Percentiles rank a stretch among this genome's conserved stretches.
These are phyloP conservation scores for Stachybotrys elegans DNA, from an alignment of 2,329 filamentous ascomycete species.

Conservation along the genomic window DNA sequence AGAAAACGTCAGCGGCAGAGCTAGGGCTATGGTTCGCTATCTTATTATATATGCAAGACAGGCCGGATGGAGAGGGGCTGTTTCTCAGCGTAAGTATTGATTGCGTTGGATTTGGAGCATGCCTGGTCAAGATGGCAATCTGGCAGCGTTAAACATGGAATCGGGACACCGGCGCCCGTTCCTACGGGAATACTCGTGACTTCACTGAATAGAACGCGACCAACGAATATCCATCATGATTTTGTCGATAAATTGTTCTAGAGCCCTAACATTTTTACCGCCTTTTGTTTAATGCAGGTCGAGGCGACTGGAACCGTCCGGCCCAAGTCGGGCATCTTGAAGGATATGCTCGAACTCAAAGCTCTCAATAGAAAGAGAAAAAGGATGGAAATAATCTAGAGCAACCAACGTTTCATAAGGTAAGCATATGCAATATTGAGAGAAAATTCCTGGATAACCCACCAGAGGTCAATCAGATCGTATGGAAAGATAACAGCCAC, in stretches of 20 bases:
- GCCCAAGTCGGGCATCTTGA: neutral
- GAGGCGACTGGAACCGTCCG: slow-evolving; percentile 1
- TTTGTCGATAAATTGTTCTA: slow-evolving; percentile 1
- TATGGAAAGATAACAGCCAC: neutral
- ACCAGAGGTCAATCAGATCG: slow-evolving; percentile 1
- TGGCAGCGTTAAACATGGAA: neutral
- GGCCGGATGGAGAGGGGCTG: neutral
- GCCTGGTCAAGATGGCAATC: neutral
- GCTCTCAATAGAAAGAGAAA: neutral
- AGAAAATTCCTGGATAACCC: neutral
- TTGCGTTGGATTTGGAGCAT: slow-evolving; percentile 1
- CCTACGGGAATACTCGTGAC: neutral
- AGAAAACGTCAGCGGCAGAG: neutral
- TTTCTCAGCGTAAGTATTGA: slow-evolving; percentile 1
- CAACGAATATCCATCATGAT: neutral
- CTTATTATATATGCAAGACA: neutral
- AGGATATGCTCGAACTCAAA: slow-evolving; percentile 1
- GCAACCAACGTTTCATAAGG: neutral
- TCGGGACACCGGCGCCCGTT: neutral
- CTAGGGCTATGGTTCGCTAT: neutral
- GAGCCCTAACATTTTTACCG: neutral
- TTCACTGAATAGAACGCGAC: too few relatives aligned
- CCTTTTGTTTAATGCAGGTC: neutral
- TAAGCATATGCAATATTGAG: neutral
- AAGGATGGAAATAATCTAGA: neutral